Evolutionary conservation across 2,329 filamentous ascomycete genomes (phyloP).

Genomic region (Apiospora aurea): DNA sequence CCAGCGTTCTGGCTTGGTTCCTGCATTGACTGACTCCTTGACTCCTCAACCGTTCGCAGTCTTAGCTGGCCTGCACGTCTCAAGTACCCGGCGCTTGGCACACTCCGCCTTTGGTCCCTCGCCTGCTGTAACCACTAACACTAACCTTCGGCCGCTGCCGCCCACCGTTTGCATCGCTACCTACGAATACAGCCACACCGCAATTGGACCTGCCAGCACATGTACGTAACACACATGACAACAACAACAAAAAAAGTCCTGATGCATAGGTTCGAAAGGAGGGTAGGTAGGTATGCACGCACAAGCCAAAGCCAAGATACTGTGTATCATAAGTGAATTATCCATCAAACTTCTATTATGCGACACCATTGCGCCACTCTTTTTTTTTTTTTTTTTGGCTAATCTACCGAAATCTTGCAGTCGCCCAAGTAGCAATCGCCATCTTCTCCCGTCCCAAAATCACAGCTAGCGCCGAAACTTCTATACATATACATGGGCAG

Average conservation of each 20-base stretch:
- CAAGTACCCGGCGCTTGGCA: not conserved
- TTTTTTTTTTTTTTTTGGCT: too few relatives aligned
- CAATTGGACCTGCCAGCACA: not conserved
- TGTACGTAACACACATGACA: conserved; percentile 9
- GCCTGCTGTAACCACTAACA: not conserved
- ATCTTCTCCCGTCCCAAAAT: not conserved
- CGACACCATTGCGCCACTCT: not conserved
- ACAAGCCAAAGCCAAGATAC: not conserved
- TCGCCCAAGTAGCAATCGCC: not conserved
- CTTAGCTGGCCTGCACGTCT: not conserved
- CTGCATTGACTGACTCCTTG: not conserved
- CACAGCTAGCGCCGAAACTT: not conserved
- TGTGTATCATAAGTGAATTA: too few relatives aligned
- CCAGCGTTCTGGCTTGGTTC: not conserved
- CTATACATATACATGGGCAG: conserved; percentile 4
- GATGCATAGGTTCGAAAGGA: too few relatives aligned
- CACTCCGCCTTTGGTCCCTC: not conserved
- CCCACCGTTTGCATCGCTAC: not conserved
- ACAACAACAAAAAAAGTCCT: not conserved
- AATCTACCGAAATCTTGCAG: not conserved
- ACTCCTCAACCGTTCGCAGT: too few relatives aligned
- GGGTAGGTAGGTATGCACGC: too few relatives aligned
- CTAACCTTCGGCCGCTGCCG: conserved; percentile 11
- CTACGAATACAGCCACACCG: not conserved
- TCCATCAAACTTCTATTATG: not conserved